Evolutionary conservation across 768 basidiomycete genomes (phyloP).

Genomic region (Sistotremastrum suecicum): DNA sequence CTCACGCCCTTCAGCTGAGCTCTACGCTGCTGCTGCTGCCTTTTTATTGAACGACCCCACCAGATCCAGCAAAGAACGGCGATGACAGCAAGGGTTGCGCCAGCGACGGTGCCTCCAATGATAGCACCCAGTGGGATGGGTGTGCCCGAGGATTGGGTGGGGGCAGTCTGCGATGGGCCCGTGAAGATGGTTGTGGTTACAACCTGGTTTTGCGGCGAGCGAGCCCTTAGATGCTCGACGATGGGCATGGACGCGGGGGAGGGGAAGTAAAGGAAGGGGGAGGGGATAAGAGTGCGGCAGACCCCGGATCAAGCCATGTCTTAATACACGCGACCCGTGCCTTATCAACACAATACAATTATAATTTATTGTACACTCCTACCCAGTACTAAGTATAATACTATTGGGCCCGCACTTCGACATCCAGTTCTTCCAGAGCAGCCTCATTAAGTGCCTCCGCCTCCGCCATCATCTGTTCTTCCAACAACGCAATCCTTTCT

Average conservation of each 20-base stretch:
- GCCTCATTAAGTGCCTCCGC: constrained; percentile 73
- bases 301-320: not conserved
- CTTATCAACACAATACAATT: not conserved
- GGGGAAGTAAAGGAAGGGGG: not conserved
- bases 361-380: not conserved
- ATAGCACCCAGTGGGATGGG: constrained; percentile 34
- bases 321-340: not conserved
- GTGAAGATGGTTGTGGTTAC: constrained; percentile 17
- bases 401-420: not conserved
- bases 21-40: constrained; percentile 16
- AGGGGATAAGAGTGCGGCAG: not conserved
- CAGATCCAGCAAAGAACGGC: constrained; percentile 30
- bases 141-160: not conserved
- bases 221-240: not conserved
- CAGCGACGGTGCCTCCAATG: constrained; percentile 34
- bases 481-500: constrained; percentile 44
- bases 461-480: constrained; percentile 79
- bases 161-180: constrained; percentile 3
- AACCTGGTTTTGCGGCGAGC: constrained; percentile 1
- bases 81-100: constrained; percentile 30
- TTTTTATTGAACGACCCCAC: constrained; percentile 31
- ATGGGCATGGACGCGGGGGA: not conserved
- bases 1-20: not conserved
- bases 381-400: not conserved
- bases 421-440: constrained; percentile 51